Percentiles rank a stretch among this genome's conserved stretches.
phyloP scores from a whole-genome alignment of 768 basidiomycete species.

The Termitomyces sp. region DNA sequence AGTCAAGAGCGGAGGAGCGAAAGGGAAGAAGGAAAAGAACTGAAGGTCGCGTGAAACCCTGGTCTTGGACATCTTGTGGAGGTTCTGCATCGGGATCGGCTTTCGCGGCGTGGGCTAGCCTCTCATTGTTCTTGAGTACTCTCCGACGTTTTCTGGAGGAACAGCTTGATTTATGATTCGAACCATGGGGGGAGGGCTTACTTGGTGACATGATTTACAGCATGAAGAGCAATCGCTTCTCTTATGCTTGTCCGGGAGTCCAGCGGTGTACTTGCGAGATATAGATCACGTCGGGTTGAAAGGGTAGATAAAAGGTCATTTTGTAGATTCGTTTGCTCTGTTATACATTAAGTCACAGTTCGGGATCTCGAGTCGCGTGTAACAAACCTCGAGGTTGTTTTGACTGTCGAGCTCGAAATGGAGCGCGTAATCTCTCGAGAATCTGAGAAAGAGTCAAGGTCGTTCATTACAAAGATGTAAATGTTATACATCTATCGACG shows the following conservation, averaged over 20 bases:
- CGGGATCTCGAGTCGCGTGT: neutral
- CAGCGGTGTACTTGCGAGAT: conserved; percentile 61
- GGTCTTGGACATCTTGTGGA: conserved; percentile 84
- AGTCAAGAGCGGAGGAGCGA: conserved; percentile 81
- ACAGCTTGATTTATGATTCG: neutral
- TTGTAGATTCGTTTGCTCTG: conserved; percentile 55
- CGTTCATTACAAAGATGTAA: neutral
- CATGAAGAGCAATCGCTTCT: conserved; percentile 74
- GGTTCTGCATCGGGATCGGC: conserved; percentile 45
- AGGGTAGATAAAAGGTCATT: conserved; percentile 64
- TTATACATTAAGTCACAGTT: neutral
- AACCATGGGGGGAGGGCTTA: conserved; percentile 27
- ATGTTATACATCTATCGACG: conserved; percentile 28
- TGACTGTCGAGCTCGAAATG: conserved; percentile 51
- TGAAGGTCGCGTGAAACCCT: conserved; percentile 97
- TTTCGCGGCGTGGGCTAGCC: conserved; percentile 70
- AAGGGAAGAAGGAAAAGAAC: conserved; percentile 91
- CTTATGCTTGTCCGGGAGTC: conserved; percentile 61
- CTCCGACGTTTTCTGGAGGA: conserved; percentile 79
- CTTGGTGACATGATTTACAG: conserved; percentile 89
- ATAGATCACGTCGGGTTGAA: conserved; percentile 72
- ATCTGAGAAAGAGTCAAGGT: conserved; percentile 34
- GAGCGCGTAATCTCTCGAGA: conserved; percentile 48
- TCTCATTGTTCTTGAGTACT: conserved; percentile 92
- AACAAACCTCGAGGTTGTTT: conserved; percentile 50